Base-by-base conservation (phyloP, 2,329 filamentous ascomycete species). In the Mycocentrospora acerina region DNA sequence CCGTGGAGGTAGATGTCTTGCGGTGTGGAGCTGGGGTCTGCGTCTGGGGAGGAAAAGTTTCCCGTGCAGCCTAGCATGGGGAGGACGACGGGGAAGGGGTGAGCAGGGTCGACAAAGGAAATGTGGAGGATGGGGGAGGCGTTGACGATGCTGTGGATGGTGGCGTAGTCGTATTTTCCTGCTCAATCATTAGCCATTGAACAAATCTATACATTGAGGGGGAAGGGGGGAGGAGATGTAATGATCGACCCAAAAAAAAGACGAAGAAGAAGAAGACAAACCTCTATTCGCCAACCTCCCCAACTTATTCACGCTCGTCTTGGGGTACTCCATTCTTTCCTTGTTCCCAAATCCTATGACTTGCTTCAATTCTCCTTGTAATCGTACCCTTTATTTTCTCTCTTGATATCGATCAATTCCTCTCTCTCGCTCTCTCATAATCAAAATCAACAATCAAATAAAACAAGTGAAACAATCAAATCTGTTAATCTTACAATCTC, bases 11-110 rank as follows among this genome's bases (percentile, higher is more conserved):
- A 68, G 5, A 67, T 28, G 24, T 61, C 45, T 24, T 59, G 55
- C 4, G 28, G 11, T 2, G 38, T 37, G 46, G 34, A 42, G 16
- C 85, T 77, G 41, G 90, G 83, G 4, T 89, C 73, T 0, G 83
- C 81, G 34, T 78, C 74, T 12, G 32, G 51, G 13, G 78, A 65
- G 35, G 75, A 4, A 28, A 51, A 63, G 35, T 45, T 38, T 0
- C 51, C 64, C 2, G 64, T 70, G 36, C 67, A 70, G n/a, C 61
- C 67, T 7, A 68, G 44, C 66, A 70, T 68, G 12, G 68, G 67
- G 6, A 70, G 40, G 15, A 61, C 55, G 12, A 65, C 57, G 7
- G 67, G 67, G 59, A 90, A 93, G 1, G 85, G 83, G 26, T 64
- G 52, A 3, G 49, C 34, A 1, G 59, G 53, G 32, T 64, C 60